Evolutionary conservation across 371 early-diverging fungal species (phyloP).

Genomic region (Apophysomyces ossiformis): DNA sequence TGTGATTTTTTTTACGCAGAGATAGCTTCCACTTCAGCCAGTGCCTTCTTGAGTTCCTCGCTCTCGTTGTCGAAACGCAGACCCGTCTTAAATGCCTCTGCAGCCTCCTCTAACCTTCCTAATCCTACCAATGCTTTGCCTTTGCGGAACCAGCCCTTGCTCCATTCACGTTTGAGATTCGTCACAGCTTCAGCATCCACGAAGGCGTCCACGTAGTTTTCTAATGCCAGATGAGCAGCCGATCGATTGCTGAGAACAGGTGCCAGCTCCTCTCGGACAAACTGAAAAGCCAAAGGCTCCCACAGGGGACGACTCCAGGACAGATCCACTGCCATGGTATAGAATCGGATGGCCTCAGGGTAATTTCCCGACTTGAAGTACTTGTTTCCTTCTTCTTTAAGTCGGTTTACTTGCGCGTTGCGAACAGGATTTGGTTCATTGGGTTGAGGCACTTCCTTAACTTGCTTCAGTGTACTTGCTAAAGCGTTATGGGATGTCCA

Average conservation of each 20-base stretch:
- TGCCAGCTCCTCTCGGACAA: constrained; percentile 72
- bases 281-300: constrained; percentile 70
- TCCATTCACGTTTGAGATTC: constrained; percentile 75
- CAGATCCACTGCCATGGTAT: constrained; percentile 74
- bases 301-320: constrained; percentile 78
- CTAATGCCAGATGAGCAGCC: constrained; percentile 69
- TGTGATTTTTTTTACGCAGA: background rate
- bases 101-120: constrained; percentile 67
- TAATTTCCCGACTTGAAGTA: constrained; percentile 68
- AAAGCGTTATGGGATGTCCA: constrained; percentile 57
- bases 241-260: constrained; percentile 75
- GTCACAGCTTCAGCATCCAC: constrained; percentile 80
- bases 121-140: constrained; percentile 76
- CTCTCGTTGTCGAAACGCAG: constrained; percentile 72
- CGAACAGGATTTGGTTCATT: constrained; percentile 67
- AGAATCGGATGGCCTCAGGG: constrained; percentile 71
- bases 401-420: constrained; percentile 65
- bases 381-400: constrained; percentile 80
- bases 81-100: constrained; percentile 71
- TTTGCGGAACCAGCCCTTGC: constrained; percentile 83
- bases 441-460: constrained; percentile 72
- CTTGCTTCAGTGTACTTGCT: constrained; percentile 54
- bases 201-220: constrained; percentile 73
- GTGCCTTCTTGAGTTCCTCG: constrained; percentile 59
- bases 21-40: constrained; percentile 29